A percentile compares a stretch with the other conserved stretches of the same genome.
phyloP scores from a whole-genome alignment of 768 basidiomycete species.

The Megacollybia marginata region DNA sequence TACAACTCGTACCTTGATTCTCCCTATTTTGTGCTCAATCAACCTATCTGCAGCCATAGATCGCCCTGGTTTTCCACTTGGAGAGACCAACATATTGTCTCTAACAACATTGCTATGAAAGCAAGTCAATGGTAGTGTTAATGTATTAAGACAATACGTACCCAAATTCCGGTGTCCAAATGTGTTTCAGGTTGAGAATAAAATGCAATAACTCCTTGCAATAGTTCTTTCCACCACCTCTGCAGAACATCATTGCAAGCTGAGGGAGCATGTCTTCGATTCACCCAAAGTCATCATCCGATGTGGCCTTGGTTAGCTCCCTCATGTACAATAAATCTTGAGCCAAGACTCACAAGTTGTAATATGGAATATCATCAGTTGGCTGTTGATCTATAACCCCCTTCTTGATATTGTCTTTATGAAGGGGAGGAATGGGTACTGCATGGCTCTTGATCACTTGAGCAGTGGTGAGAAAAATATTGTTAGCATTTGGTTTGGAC shows the following conservation, averaged over 20 bases:
- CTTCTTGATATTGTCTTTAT: not conserved
- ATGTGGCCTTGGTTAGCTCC: slow-evolving; percentile 3
- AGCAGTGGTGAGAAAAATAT: slow-evolving; percentile 2
- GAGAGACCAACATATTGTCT: slow-evolving; percentile 7
- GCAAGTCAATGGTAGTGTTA: too few species aligned
- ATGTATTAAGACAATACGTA: not conserved
- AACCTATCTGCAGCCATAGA: slow-evolving; percentile 12
- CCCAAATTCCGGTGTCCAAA: slow-evolving; percentile 12
- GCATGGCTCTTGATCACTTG: slow-evolving; percentile 5
- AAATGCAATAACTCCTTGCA: slow-evolving; percentile 11
- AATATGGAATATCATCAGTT: slow-evolving; percentile 1
- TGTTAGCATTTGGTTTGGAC: slow-evolving; percentile 11
- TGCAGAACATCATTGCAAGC: slow-evolving; percentile 9
- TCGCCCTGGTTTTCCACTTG: slow-evolving; percentile 8
- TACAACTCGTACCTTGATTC: slow-evolving; percentile 7
- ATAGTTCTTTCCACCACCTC: slow-evolving; percentile 15
- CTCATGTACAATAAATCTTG: slow-evolving; percentile 7
- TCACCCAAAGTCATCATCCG: slow-evolving; percentile 10
- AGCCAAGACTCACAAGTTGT: slow-evolving; percentile 6
- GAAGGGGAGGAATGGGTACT: not conserved
- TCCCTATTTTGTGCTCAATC: slow-evolving; percentile 11
- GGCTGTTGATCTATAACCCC: not conserved
- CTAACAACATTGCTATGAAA: slow-evolving; percentile 10
- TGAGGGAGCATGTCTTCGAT: slow-evolving; percentile 14
- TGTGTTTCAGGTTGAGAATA: slow-evolving; percentile 7